Evolutionary conservation across 225 moss, liverwort and hornwort genomes (phyloP).

Genomic region (Marchantia paleacea): DNA sequence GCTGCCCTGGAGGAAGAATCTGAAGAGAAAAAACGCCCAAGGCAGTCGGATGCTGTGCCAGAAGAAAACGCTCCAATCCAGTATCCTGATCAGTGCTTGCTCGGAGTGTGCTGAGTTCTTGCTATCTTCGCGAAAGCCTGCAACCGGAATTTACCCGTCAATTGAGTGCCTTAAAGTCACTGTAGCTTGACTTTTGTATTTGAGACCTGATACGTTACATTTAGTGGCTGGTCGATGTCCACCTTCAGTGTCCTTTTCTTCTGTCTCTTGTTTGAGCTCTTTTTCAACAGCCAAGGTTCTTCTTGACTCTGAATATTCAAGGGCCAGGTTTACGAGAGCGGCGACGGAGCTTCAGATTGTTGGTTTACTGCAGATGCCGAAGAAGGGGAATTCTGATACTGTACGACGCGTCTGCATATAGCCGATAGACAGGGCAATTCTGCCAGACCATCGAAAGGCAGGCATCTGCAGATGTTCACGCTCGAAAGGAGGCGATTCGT

Average conservation of each 20-base stretch:
- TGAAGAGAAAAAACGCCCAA: slow-evolving; percentile 12
- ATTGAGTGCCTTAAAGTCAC: neutral
- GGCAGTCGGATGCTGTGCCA: slow-evolving; percentile 5
- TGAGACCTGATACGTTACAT: neutral
- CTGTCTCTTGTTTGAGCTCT: neutral
- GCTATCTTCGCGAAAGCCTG: neutral
- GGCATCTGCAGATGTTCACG: neutral
- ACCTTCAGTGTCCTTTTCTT: too few species aligned
- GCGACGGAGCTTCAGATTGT: slow-evolving; percentile 89
- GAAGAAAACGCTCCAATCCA: slow-evolving; percentile 50
- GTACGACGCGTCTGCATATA: slow-evolving; percentile 49
- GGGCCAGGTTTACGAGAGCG: slow-evolving; percentile 87
- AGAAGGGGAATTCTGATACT: slow-evolving; percentile 87
- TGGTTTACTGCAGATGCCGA: slow-evolving; percentile 85
- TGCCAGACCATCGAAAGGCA: neutral
- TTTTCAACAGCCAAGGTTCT: neutral
- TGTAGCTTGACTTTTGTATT: neutral
- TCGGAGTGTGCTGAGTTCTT: neutral
- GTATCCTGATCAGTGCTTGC: slow-evolving; percentile 49
- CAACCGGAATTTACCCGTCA: neutral
- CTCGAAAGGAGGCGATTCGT: neutral
- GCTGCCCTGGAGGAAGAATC: neutral
- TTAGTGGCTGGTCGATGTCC: neutral
- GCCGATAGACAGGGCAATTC: neutral
- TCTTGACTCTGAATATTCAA: slow-evolving; percentile 43